Base-by-base conservation (phyloP, 495 filamentous ascomycete species). In the Lichenothelia convexa region DNA sequence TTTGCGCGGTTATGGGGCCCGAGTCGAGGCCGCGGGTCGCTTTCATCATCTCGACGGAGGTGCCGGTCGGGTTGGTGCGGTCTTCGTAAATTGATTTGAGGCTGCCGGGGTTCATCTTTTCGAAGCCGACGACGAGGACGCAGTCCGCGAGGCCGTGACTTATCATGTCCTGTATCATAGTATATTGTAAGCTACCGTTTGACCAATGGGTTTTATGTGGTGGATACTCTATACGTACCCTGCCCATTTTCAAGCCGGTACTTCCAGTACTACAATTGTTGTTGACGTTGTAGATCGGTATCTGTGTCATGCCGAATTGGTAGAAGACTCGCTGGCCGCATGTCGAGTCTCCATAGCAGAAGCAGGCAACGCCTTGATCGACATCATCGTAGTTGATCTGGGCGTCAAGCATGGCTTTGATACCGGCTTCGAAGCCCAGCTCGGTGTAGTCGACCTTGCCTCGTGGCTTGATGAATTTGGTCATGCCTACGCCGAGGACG, bases 251-350 rank as follows among this genome's bases (percentile, higher is more conserved):
- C 29, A 95, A 59, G 18, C 89, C 89, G 0, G 89, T 93, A 0
- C 73, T 79, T 2, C 89, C 89, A 1, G 89, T 95, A 0, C 80
- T 78, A 67, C 89, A 97, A 62, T 94, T 94, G 65, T 97, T 97
- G 68, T 93, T 93, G 50, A 92, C 81, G 51, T 94, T 94, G 65
- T 87, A 80, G 53, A 94, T 84, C 42, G 89, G 89, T 45, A 93
- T 94, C 47, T 77, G 65, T 21, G 83, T 94, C 72, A 95, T 84
- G 56, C 89, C 89, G 55, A 95, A 93, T 60, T 97, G 89, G 58
- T 97, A 97, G 63, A 97, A 94, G 44, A 94, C 85, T 32, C 89
- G 75, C 66, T 97, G 89, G 18, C 89, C 89, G 49, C 80, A 87
- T 32, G 89, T 93, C 35, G 73, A 81, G 61, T 95, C 89, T 46